Evolutionary conservation across 2,329 filamentous ascomycete species (phyloP), one percentile per base, ranked within the genome.

Genomic region (Fusarium burgessii): DNA sequence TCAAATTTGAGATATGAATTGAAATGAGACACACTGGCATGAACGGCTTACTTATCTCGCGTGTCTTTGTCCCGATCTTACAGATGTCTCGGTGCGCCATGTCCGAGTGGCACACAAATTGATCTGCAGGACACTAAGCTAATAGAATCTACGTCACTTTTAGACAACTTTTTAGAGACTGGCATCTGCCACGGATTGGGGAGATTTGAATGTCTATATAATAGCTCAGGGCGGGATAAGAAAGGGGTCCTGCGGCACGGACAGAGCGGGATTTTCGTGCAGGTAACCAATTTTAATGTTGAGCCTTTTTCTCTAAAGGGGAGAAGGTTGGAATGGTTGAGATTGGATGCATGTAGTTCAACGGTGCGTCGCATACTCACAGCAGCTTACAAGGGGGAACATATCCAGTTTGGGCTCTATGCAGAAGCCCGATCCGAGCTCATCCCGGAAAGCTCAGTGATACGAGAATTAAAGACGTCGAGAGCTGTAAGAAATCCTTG

Each of bases 161-260:
- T 38, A 8, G 29, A 51, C 38, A 50, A 40, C 38, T 58, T 32
- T 35, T 58, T 32, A 42, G 17, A 38, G 50, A 68, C 68, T 71
- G 63, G 68, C 63, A 68, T 71, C 68, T 52, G 27, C 12, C n/a
- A n/a, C 25, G 49, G 54, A 17, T 10, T 47, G 41, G 43, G 58
- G 61, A 72, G 60, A 72, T 72, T 63, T 72, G 60, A 60, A 72
- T 72, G 65, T 70, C 66, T 54, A 55, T 54, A 55, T 52, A 47
- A 51, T 18, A 45, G 25, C 35, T 38, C 25, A 68, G 46, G 42
- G 49, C 42, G 49, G 17, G 35, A 36, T 32, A n/a, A 33, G 45
- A 58, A 61, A 55, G 61, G 58, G 62, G 57, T 25, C 45, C 32
- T 52, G 46, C 40, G 41, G 56, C 43, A 42, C 38, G 35, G 42